These are phyloP conservation scores for Jackrogersella multiformis DNA, from an alignment of 495 filamentous ascomycete species.

Conservation along the genomic window DNA sequence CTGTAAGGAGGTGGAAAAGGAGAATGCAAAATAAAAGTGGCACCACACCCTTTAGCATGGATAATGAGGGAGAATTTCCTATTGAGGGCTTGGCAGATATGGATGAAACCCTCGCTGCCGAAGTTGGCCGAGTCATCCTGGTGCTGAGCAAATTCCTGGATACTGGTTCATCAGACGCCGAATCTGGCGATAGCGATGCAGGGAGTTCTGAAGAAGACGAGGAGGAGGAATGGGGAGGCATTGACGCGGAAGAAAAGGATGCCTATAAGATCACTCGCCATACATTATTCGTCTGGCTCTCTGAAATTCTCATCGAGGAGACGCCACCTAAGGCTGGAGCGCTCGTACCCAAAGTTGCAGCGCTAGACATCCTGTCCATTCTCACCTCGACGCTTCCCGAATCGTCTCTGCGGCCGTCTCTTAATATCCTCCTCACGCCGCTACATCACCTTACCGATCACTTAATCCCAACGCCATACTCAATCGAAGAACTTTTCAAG, in stretches of 20 bases:
- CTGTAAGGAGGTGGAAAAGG: conserved; percentile 57
- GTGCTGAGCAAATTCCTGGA: conserved; percentile 54
- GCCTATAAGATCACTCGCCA: conserved; percentile 57
- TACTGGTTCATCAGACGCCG: conserved; percentile 37
- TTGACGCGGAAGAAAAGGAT: conserved; percentile 59
- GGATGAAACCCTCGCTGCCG: conserved; percentile 55
- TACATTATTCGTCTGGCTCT: conserved; percentile 78
- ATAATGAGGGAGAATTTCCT: background rate
- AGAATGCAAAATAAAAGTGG: conserved; percentile 33
- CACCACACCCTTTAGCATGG: conserved; percentile 1
- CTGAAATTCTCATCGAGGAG: conserved; percentile 81
- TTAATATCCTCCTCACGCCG: conserved; percentile 76
- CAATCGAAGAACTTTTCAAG: conserved; percentile 71
- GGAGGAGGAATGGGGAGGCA: conserved; percentile 54
- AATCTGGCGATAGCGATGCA: conserved; percentile 46
- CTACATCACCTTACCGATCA: conserved; percentile 86
- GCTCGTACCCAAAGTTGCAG: conserved; percentile 77
- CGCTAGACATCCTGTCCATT: conserved; percentile 74
- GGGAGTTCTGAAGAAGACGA: conserved; percentile 42
- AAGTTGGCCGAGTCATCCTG: conserved; percentile 65
- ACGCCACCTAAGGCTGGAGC: conserved; percentile 67
- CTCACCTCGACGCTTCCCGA: conserved; percentile 66
- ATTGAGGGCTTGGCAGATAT: conserved; percentile 11
- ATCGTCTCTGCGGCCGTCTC: conserved; percentile 65
- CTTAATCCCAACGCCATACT: conserved; percentile 72